A percentile compares a stretch with the other conserved stretches of the same genome.
Evolutionary conservation across 2,329 filamentous ascomycete species (phyloP).

Genomic region (Grosmannia serpens): DNA sequence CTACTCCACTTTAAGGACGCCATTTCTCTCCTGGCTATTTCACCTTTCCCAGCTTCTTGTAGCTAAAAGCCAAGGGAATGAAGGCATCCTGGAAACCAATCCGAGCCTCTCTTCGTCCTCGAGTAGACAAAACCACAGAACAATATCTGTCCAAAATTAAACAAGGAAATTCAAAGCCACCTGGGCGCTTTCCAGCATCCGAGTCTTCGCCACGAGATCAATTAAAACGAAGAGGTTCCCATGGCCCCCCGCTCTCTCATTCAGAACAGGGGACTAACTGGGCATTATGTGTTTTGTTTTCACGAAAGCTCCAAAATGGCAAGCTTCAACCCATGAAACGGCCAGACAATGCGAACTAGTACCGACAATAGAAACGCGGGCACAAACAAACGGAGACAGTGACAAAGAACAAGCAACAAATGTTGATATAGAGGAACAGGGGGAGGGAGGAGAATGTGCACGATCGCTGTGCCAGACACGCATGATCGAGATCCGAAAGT

Average conservation of each 20-base stretch:
- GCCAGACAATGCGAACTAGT: background rate
- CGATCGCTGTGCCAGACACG: conserved; percentile 51
- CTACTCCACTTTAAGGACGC: background rate
- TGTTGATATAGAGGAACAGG: background rate
- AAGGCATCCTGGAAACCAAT: background rate
- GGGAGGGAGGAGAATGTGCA: conserved; percentile 18
- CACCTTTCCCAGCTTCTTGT: background rate
- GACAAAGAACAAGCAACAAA: background rate
- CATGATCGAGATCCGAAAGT: conserved; percentile 40
- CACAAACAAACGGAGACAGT: background rate
- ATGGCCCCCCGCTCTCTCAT: background rate
- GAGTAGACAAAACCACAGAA: background rate
- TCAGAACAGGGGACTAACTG: background rate
- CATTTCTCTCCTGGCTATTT: background rate
- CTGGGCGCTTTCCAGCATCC: background rate
- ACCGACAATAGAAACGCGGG: background rate
- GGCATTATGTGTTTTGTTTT: background rate
- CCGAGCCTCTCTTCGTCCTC: background rate
- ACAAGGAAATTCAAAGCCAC: background rate
- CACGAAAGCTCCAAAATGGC: background rate
- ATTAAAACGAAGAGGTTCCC: background rate
- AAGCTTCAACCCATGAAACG: background rate
- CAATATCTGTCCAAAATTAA: background rate
- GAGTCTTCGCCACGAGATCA: background rate
- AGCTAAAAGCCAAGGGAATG: background rate